Evolutionary conservation across 1,284 basidiomycete genomes (phyloP).

Genomic region (Moniliophthora roreri): DNA sequence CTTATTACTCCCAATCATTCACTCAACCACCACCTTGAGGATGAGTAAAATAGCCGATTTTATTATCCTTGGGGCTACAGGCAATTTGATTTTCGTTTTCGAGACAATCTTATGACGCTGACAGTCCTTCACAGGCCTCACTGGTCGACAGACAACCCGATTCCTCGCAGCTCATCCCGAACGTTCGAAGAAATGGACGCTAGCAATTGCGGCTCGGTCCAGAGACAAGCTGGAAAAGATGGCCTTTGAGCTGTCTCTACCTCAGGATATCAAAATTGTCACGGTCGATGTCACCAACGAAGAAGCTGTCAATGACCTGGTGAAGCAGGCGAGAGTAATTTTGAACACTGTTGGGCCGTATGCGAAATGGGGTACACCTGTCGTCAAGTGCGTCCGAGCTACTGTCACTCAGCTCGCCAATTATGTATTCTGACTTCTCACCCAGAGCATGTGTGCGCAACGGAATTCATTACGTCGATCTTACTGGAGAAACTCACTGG

Average conservation of each 20-base stretch:
- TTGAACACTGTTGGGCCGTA: constrained; percentile 71
- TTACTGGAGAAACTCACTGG: constrained; percentile 54
- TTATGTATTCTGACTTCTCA: background rate
- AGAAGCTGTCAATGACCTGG: constrained; percentile 48
- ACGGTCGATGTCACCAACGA: constrained; percentile 52
- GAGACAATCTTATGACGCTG: constrained; percentile 10
- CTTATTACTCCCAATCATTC: too few species aligned
- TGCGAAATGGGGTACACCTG: constrained; percentile 60
- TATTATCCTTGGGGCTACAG: constrained; percentile 21
- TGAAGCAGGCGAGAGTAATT: constrained; percentile 58
- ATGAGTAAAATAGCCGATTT: constrained; percentile 3
- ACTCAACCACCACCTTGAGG: too few species aligned
- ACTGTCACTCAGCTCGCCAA: background rate
- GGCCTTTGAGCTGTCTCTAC: constrained; percentile 37
- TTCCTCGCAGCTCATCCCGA: constrained; percentile 59
- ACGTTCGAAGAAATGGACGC: constrained; percentile 46
- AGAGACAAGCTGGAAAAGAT: constrained; percentile 51
- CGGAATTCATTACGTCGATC: constrained; percentile 55
- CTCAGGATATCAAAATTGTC: constrained; percentile 41
- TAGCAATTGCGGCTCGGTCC: constrained; percentile 63
- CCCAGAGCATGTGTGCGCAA: constrained; percentile 38
- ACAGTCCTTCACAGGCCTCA: constrained; percentile 45
- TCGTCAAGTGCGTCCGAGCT: constrained; percentile 48
- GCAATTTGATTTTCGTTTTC: constrained; percentile 3
- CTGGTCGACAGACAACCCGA: constrained; percentile 60